Evolutionary conservation across 2,329 filamentous ascomycete genomes (phyloP), one percentile per base, ranked within the genome.

Genomic region (Scedosporium aurantiacum): DNA sequence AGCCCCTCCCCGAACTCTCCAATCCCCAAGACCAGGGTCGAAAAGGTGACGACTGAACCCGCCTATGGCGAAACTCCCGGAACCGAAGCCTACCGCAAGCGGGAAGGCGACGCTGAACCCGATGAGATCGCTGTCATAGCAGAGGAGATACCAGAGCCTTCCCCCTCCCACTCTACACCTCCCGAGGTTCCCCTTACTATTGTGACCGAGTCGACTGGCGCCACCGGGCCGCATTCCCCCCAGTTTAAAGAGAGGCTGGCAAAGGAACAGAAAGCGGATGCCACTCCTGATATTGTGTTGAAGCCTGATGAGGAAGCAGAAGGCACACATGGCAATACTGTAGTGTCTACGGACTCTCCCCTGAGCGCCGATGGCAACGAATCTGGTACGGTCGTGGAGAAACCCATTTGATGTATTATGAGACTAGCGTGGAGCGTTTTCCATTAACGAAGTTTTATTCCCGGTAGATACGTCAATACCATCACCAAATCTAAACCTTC

Each of bases 51-150:
- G 68, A 76, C 82, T 66, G 68, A 69, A 41, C 69, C 70, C 14
- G 79, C 82, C 47, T 79, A 86, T 66, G 84, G 82, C 63, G 82
- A 87, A 71, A 80, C 86, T 47, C 83, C 83, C 1, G 82, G 82
- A 40, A 86, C 83, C 4, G 77, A 80, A 60, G 82, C 82, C 12
- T 82, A 85, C 67, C 70, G 78, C 43, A 75, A 79, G 71, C 77
- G 82, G 66, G 78, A 79, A 63, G 76, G 76, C 32, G 83, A 87
- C 70, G 83, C 83, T 14, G 74, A 76, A 57, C 82, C 84, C 16
- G 83, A 87, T 66, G 80, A 86, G 71, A 82, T 86, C 67, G 80
- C 81, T 60, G 72, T 82, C 60, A 69, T 78, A 16, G 47, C 41
- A 27, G 61, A 61, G 32, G 47, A 21, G 32, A 16, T 32, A 12